phyloP scores from a whole-genome alignment of 768 basidiomycete genomes.

The Mycena kentingensis region DNA sequence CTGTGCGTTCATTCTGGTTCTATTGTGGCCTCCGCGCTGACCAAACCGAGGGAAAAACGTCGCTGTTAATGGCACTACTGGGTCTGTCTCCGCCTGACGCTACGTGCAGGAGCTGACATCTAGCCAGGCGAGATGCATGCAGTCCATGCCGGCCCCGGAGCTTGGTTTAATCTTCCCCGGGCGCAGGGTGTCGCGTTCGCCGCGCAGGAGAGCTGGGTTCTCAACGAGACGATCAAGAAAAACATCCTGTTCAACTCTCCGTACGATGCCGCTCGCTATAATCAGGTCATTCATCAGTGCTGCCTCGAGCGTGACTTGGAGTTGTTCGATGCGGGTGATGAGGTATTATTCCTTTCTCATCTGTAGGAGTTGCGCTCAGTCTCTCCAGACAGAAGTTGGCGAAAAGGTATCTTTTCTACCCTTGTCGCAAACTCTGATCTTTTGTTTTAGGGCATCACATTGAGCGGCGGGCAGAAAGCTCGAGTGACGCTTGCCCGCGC shows the following conservation, averaged over 20 bases:
- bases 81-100: conserved; percentile 32
- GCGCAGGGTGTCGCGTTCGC: conserved; percentile 73
- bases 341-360: background rate
- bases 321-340: conserved; percentile 66
- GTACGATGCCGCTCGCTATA: conserved; percentile 77
- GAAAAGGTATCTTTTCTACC: conserved; percentile 63
- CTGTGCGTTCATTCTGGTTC: conserved; percentile 8
- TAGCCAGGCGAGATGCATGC: conserved; percentile 65
- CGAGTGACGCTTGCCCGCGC: conserved; percentile 49
- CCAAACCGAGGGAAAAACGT: conserved; percentile 52
- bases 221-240: conserved; percentile 76
- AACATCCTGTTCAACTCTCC: conserved; percentile 82
- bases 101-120: background rate
- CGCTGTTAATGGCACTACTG: conserved; percentile 63
- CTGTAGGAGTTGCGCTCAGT: background rate
- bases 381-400: conserved; percentile 57
- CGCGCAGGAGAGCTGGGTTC: conserved; percentile 84
- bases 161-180: conserved; percentile 74
- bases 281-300: conserved; percentile 73
- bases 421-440: conserved; percentile 19
- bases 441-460: background rate
- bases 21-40: background rate
- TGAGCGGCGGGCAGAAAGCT: conserved; percentile 48
- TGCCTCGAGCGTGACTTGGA: conserved; percentile 73
- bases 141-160: conserved; percentile 47